These are phyloP conservation scores for Populus pruinosa DNA, from an alignment of 345 rosid genomes.

Conservation along the genomic window DNA sequence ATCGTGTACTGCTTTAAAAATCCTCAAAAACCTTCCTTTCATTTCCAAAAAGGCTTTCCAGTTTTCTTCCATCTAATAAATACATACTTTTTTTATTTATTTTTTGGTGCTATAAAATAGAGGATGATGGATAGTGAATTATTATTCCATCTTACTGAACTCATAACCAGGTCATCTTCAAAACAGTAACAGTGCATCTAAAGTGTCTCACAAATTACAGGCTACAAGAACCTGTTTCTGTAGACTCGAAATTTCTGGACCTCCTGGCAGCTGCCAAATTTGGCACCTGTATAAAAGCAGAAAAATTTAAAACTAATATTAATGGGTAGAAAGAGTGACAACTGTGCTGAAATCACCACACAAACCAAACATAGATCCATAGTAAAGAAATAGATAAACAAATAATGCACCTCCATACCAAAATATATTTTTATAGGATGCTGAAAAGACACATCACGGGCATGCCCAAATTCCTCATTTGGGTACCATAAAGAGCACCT, in stretches of 20 bases:
- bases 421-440: conserved; percentile 95
- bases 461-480: conserved; percentile 67
- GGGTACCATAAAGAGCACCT: conserved; percentile 72
- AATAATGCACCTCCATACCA: conserved; percentile 44
- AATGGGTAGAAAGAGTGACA: neutral
- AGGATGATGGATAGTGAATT: neutral
- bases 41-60: neutral
- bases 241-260: conserved; percentile 72
- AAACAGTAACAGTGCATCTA: neutral
- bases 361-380: neutral
- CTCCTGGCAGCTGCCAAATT: conserved; percentile 90
- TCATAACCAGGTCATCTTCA: neutral
- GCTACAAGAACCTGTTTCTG: conserved; percentile 58
- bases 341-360: neutral
- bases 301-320: conserved; percentile 11
- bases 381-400: conserved; percentile 7
- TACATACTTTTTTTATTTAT: neutral
- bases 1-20: neutral
- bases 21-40: neutral
- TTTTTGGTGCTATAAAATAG: too few relatives aligned
- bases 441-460: conserved; percentile 77
- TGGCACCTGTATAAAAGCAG: conserved; percentile 57
- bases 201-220: neutral
- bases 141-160: neutral
- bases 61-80: neutral